These are phyloP conservation scores for Podaxis sp. DNA, from an alignment of 768 basidiomycete species.

Conservation along the genomic window DNA sequence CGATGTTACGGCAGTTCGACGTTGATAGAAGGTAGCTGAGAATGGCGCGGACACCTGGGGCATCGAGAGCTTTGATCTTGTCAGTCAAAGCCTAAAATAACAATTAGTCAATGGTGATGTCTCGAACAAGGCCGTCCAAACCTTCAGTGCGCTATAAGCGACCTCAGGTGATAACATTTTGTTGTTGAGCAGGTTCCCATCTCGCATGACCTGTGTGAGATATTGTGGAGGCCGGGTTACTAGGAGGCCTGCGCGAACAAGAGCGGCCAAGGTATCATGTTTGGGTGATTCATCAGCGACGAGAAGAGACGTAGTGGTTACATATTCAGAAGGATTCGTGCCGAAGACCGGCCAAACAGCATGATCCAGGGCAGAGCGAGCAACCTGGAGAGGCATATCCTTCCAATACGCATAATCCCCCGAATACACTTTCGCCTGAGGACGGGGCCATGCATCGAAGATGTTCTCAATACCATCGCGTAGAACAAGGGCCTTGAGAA, in stretches of 20 bases:
- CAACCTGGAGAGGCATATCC: constrained; percentile 29
- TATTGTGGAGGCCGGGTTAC: constrained; percentile 37
- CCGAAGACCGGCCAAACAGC: constrained; percentile 37
- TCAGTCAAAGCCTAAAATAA: neutral
- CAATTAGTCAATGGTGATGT: neutral
- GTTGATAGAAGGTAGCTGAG: constrained; percentile 37
- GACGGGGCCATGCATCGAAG: constrained; percentile 41
- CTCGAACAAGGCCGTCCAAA: constrained; percentile 20
- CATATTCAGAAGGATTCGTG: neutral
- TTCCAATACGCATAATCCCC: constrained; percentile 44
- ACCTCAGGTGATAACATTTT: constrained; percentile 25
- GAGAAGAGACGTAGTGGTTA: constrained; percentile 18
- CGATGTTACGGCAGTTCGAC: constrained; percentile 29
- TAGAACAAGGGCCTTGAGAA: constrained; percentile 32
- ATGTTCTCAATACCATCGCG: constrained; percentile 25
- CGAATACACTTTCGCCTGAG: constrained; percentile 27
- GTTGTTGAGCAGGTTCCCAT: constrained; percentile 13
- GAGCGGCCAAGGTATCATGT: constrained; percentile 24
- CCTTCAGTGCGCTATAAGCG: constrained; percentile 31
- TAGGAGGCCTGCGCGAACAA: constrained; percentile 33
- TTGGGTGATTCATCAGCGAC: constrained; percentile 26
- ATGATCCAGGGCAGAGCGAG: constrained; percentile 24
- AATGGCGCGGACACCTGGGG: constrained; percentile 17
- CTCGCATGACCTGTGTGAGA: constrained; percentile 29
- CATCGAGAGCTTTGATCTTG: neutral